Evolutionary conservation across 208 protist genomes (phyloP), one percentile per base, ranked within the genome.

Genomic region (Leishmania tarentolae): DNA sequence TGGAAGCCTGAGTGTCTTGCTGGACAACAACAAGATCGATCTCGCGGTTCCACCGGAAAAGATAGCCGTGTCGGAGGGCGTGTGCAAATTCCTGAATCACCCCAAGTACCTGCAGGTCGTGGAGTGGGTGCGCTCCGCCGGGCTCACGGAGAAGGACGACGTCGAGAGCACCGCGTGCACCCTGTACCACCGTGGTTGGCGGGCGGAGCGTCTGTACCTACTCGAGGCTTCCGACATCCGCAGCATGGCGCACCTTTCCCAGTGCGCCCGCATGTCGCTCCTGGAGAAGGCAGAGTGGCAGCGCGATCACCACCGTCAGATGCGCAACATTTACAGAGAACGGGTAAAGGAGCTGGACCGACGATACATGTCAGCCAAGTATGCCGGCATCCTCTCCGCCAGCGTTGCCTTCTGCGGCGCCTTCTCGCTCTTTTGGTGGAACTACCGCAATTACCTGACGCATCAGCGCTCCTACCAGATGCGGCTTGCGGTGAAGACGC

Each of bases 271-370:
- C 40, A 93, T 96, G 88, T 92, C 88, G 79, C 87, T 97, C 28
- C 86, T 96, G 80, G 94, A 97, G 87, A 95, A 95, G 86, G 92
- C 94, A 50, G 94, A 97, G 81, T 96, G 92, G 94, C 89, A 97
- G 85, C 90, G 92, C 47, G 94, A 97, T 66, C 91, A 96, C 68
- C 92, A 97, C 79, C 86, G 92, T 1, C 92, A 96, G 68, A 91
- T 90, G 84, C 92, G 92, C 71, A 92, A 88, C 83, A 91, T 95
- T 57, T 91, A 94, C 80, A 94, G 93, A 78, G 94, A 96, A 78
- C 91, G 92, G 2, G 89, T 95, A 4, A 97, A 96, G 83, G 94
- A 97, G 81, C 93, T 91, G 46, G 92, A 96, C 57, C 79, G 89
- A 35, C 90, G 91, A 9, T 96, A 96, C 83, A 81, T 97, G 59